A percentile compares a stretch with the other conserved stretches of the same genome.
phyloP scores from a whole-genome alignment of 768 basidiomycete species.

The Rhodotorula kratochvilovae region DNA sequence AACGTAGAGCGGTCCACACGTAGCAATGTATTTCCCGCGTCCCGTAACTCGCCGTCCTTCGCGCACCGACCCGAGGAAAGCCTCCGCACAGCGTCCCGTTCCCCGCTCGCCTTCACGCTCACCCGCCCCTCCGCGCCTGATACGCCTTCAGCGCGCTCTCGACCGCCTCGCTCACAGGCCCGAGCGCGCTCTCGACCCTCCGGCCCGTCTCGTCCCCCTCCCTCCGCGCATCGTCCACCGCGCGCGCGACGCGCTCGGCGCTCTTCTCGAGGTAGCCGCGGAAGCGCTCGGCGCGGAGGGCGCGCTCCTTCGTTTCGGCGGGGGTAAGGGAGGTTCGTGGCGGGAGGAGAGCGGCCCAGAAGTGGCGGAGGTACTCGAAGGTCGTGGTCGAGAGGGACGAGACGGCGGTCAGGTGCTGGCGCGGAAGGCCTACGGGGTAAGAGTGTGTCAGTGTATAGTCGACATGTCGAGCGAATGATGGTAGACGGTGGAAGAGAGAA shows the following conservation, averaged over 20 bases:
- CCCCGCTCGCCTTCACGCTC: too few species aligned
- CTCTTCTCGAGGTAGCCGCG: constrained; percentile 72
- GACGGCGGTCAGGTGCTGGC: constrained; percentile 71
- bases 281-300: constrained; percentile 81
- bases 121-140: constrained; percentile 2
- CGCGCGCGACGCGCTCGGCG: constrained; percentile 70
- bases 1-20: too few species aligned
- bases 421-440: constrained; percentile 64
- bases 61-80: too few species aligned
- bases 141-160: constrained; percentile 12
- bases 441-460: background rate
- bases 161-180: constrained; percentile 26
- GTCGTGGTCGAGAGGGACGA: constrained; percentile 67
- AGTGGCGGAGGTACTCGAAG: constrained; percentile 93
- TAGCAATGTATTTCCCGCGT: too few species aligned
- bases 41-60: too few species aligned
- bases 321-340: constrained; percentile 33
- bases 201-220: constrained; percentile 53
- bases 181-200: constrained; percentile 55
- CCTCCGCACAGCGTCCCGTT: too few species aligned
- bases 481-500: background rate
- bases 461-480: background rate
- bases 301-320: constrained; percentile 64
- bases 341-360: constrained; percentile 69
- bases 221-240: constrained; percentile 58